Evolutionary conservation across 768 basidiomycete genomes (phyloP), one percentile per base, ranked within the genome.

Genomic region (Tricholoma saponaceum): DNA sequence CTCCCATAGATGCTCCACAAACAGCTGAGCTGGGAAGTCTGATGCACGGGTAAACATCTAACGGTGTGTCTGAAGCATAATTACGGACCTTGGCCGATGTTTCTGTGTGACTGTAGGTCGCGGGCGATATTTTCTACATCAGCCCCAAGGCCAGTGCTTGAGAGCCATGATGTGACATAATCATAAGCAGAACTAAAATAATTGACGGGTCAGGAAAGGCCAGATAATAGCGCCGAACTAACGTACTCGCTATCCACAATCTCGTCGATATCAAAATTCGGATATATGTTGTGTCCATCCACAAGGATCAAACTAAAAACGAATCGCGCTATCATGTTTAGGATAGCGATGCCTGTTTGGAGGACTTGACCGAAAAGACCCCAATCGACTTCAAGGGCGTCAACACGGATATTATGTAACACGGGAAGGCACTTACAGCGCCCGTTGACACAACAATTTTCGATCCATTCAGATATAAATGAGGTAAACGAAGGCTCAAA

Each of bases 341-440:
- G 65, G 10, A 84, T 61, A 0, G 58, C 63, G 14, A 80, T 62
- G 5, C 72, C 70, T 10, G 69, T 69, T 57, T 79, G 74, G 0
- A 85, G 61, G 8, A 84, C 59, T 52, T 74, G 72, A 30, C 70
- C 73, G 57, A 82, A 83, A 23, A 85, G 69, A 33, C 65, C 67
- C 86, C 86, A 88, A 58, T 84, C 73, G 62, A 84, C 86, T 88
- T 51, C 7, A 35, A 37, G 16, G 32, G n/a, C 20, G 41, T 56
- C 43, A 60, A 61, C 26, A 13, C 52, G 55, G 37, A 56, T 32
- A 18, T 53, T 43, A 33, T 25, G 30, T 4, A 8, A 54, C 16
- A 20, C 51, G 41, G 18, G 33, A 23, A 25, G 43, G 12, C 18
- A 69, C 83, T 66, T 63, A 86, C 86, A 81, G 44, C 75, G 71